Evolutionary conservation across 352 stramenopile genomes (phyloP).

Genomic region (Peronosclerospora sorghi): DNA sequence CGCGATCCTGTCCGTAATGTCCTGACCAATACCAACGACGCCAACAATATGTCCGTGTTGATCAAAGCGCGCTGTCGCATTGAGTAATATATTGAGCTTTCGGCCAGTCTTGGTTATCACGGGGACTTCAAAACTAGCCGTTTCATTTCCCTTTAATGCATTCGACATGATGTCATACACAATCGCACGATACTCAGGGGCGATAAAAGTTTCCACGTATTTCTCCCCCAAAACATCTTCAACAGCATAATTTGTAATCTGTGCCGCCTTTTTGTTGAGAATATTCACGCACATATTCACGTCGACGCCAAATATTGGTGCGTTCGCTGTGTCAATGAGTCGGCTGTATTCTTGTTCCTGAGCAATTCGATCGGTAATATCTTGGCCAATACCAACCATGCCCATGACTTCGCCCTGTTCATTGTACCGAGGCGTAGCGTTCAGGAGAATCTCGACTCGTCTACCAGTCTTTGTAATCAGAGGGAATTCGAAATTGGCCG

Average conservation of each 20-base stretch:
- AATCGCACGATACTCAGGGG: constrained; percentile 47
- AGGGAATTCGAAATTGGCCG: constrained; percentile 48
- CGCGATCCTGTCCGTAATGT: constrained; percentile 58
- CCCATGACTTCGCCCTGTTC: constrained; percentile 59
- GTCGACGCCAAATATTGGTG: constrained; percentile 45
- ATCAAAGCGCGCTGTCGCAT: constrained; percentile 64
- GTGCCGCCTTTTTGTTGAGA: constrained; percentile 64
- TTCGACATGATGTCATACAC: constrained; percentile 62
- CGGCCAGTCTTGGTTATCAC: constrained; percentile 54
- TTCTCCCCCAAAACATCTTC: constrained; percentile 64
- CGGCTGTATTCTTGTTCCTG: constrained; percentile 50
- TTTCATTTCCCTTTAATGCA: constrained; percentile 41
- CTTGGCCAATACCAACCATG: constrained; percentile 67
- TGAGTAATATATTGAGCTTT: constrained; percentile 64
- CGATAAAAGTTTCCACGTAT: constrained; percentile 80
- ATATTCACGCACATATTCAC: constrained; percentile 43
- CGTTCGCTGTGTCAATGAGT: constrained; percentile 42
- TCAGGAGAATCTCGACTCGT: constrained; percentile 51
- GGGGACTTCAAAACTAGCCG: constrained; percentile 69
- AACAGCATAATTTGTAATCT: constrained; percentile 58
- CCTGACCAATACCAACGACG: constrained; percentile 61
- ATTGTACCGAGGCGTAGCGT: constrained; percentile 64
- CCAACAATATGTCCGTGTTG: constrained; percentile 50
- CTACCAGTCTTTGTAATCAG: constrained; percentile 39
- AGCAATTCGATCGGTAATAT: constrained; percentile 47